Evolutionary conservation across 805 yeast genomes (phyloP), one percentile per base, ranked within the genome.

Genomic region (Candida golubevii): DNA sequence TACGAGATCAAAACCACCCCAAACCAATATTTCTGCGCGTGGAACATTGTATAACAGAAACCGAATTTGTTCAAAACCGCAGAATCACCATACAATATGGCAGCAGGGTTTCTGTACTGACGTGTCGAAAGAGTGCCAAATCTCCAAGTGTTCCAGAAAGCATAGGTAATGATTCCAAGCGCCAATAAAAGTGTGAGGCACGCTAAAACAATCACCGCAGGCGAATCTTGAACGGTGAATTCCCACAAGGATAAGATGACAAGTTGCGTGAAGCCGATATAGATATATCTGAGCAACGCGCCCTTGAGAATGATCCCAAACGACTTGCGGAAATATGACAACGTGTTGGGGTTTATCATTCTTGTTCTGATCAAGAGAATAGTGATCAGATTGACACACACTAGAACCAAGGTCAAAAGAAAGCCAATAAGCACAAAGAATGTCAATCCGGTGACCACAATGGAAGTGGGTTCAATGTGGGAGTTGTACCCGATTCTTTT

Each of bases 21-120:
- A 76, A 90, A 90, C 87, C 89, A 90, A 67, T 86, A 89, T 57
- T 75, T 80, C 26, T 72, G 71, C 15, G 96, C 95, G 50, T 79
- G 78, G 65, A 84, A 89, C 89, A 88, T 88, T 12, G 95, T 85
- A 67, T 89, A 90, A 57, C 89, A 79, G 66, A 84, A 90, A 0
- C 97, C 97, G 60, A 83, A 89, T 60, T 84, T 84, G 69, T 82
- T 78, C 59, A 89, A 75, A 30, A 88, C 74, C 27, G 69, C 66
- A 37, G 81, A 72, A 57, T 90, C 85, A 47, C 96, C 95, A 58
- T 88, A 90, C 43, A 90, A 69, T 46, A 88, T 65, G 38, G 91
- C 95, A 14, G 96, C 96, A 0, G 97, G 90, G 53, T 91, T 89
- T 39, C 83, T 79, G 59, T 78, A 82, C 39, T 72, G 63, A 27